Evolutionary conservation across 768 basidiomycete species (phyloP), one percentile per base, ranked within the genome.

Genomic region (Omphalotus guepiniiformis): DNA sequence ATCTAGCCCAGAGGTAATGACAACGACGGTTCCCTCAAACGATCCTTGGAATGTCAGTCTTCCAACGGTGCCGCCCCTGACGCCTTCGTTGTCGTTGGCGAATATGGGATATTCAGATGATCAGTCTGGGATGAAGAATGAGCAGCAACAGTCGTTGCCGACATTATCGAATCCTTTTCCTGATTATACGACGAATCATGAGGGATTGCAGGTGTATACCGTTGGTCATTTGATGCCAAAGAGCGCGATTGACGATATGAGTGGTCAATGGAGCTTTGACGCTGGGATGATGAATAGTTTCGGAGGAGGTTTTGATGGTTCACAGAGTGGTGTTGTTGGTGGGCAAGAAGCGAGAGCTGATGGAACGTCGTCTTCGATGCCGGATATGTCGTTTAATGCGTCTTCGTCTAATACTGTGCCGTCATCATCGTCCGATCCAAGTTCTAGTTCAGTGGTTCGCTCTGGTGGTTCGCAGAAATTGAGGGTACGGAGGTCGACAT

Each of bases 161-260:
- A 67, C 39, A 46, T 61, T 26, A 29, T 36, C 29, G 6, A 39
- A 55, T 63, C 25, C 61, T 63, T 1, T 53, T 58, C 1, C 54
- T 58, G 27, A 42, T 34, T 28, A 47, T 37, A 27, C 45, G 1
- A 37, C 51, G 4, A 48, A 54, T 30, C 83, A 87, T 50, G 78
- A 85, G 55, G 87, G 85, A 3, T 62, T 90, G 44, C 85, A 88
- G 61, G 85, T 89, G 44, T 87, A 87, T 59, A 90, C 88, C 1
- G 77, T 90, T 3, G 87, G 88, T 0, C 87, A 88, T 60, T 65
- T 89, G 19, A 69, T 88, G 53, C 87, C 87, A 12, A 67, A 78
- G 48, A 71, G 72, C 50, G 64, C 64, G 35, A 60, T 68, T 42
- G 75, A 73, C 18, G 79, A 80, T 57, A 63, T 57, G 30, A 76